Evolutionary conservation across 2,329 filamentous ascomycete genomes (phyloP).

Genomic region (Aschersonia sp.): DNA sequence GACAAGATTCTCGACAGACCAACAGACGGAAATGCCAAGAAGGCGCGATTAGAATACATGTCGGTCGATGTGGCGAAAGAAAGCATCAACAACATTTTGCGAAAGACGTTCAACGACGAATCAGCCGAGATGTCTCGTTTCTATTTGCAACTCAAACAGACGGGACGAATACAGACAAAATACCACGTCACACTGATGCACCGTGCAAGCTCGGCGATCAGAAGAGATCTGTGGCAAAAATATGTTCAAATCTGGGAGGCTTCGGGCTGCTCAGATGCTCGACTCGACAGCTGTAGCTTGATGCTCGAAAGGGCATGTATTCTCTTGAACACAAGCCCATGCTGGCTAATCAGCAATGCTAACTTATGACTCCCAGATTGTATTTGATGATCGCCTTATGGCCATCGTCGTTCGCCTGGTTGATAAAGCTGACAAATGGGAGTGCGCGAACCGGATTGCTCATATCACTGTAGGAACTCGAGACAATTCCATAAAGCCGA

Average conservation of each 20-base stretch:
- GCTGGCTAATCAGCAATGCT: background rate
- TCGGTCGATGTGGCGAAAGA: slow-evolving; percentile 29
- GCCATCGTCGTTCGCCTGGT: slow-evolving; percentile 69
- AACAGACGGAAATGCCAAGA: slow-evolving; percentile 13
- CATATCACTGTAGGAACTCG: slow-evolving; percentile 87
- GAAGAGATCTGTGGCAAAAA: slow-evolving; percentile 60
- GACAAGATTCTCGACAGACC: slow-evolving; percentile 51
- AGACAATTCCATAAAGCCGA: slow-evolving; percentile 63
- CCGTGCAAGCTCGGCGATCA: slow-evolving; percentile 43
- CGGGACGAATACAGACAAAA: slow-evolving; percentile 60
- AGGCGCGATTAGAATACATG: slow-evolving; percentile 42
- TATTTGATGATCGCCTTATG: slow-evolving; percentile 84
- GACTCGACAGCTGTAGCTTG: slow-evolving; percentile 49
- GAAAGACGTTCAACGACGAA: slow-evolving; percentile 50
- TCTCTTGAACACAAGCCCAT: background rate
- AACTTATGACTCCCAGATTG: slow-evolving; percentile 31
- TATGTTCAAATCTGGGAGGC: slow-evolving; percentile 48
- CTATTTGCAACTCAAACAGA: slow-evolving; percentile 61
- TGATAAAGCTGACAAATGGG: slow-evolving; percentile 41
- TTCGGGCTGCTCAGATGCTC: slow-evolving; percentile 12
- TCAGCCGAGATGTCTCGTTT: slow-evolving; percentile 34
- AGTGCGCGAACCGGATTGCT: slow-evolving; percentile 62
- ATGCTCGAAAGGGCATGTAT: slow-evolving; percentile 41
- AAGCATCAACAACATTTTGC: slow-evolving; percentile 40
- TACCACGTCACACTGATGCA: slow-evolving; percentile 96